Evolutionary conservation across 2,329 filamentous ascomycete species (phyloP).

Genomic region (Curvularia spicifera): DNA sequence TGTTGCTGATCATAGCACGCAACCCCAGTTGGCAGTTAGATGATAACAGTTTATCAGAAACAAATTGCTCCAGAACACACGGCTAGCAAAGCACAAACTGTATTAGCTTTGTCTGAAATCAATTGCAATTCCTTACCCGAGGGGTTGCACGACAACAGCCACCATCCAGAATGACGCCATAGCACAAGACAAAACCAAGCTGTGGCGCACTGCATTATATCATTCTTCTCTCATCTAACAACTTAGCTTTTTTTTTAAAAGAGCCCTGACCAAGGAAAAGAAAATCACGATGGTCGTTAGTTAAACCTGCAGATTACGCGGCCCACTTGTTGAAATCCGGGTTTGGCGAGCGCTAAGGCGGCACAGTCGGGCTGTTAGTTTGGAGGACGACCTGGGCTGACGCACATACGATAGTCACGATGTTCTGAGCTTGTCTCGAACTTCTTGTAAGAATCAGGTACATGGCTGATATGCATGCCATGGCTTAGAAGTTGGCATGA

Average conservation of each 20-base stretch:
- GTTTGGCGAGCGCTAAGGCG: not conserved
- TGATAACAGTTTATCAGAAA: not conserved
- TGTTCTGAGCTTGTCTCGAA: not conserved
- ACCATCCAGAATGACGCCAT: not conserved
- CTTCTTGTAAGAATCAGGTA: not conserved
- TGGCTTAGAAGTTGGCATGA: not conserved
- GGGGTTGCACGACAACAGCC: too few species aligned
- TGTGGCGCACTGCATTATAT: not conserved
- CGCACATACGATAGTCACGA: not conserved
- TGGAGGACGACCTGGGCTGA: not conserved
- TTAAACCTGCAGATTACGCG: not conserved
- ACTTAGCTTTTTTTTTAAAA: not conserved
- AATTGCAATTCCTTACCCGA: not conserved
- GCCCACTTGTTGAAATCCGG: not conserved
- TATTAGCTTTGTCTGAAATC: not conserved
- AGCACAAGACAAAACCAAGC: not conserved
- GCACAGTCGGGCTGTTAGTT: not conserved
- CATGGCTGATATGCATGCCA: not conserved
- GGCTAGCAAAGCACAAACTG: not conserved
- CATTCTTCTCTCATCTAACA: not conserved
- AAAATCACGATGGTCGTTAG: not conserved
- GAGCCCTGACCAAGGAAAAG: not conserved
- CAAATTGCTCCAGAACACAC: not conserved
- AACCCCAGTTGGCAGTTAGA: not conserved
- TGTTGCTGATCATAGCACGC: not conserved